These are phyloP conservation scores for Cordyceps tenuipes DNA, from an alignment of 2,329 filamentous ascomycete species.

Conservation along the genomic window DNA sequence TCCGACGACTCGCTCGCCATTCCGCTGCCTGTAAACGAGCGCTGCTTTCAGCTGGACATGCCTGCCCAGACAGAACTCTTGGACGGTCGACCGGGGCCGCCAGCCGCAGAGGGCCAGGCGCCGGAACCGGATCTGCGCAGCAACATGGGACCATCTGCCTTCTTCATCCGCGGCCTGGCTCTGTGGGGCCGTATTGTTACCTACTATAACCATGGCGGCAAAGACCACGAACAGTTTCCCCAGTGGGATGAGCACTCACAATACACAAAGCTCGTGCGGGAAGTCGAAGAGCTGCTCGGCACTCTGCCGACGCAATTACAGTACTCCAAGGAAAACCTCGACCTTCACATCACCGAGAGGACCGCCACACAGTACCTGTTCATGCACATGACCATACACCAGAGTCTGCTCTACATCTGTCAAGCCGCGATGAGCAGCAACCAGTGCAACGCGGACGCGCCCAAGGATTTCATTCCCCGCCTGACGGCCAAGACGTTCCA, in stretches of 20 bases:
- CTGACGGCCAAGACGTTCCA: slow-evolving; percentile 69
- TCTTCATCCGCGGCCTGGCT: slow-evolving; percentile 76
- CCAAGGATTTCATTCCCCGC: slow-evolving; percentile 68
- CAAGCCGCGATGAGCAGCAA: slow-evolving; percentile 71
- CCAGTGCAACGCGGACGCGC: slow-evolving; percentile 59
- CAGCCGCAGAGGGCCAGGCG: slow-evolving; percentile 51
- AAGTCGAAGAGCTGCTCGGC: slow-evolving; percentile 61
- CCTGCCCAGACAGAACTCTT: slow-evolving; percentile 79
- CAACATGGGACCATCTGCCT: slow-evolving; percentile 92
- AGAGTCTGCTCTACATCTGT: slow-evolving; percentile 84
- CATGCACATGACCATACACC: slow-evolving; percentile 81
- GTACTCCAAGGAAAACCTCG: slow-evolving; percentile 75
- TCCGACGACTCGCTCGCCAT: slow-evolving; percentile 84
- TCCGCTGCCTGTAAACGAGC: slow-evolving; percentile 84
- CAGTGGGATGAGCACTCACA: slow-evolving; percentile 79
- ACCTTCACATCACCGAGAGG: slow-evolving; percentile 73
- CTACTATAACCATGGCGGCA: slow-evolving; percentile 85
- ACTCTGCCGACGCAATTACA: slow-evolving; percentile 62
- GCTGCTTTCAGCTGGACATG: slow-evolving; percentile 84
- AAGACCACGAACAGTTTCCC: slow-evolving; percentile 64
- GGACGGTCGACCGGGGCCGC: slow-evolving; percentile 59
- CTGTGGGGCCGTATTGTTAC: slow-evolving; percentile 86
- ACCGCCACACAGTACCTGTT: slow-evolving; percentile 90
- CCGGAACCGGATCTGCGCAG: slow-evolving; percentile 56
- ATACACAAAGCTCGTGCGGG: slow-evolving; percentile 61